phyloP scores from a whole-genome alignment of 352 stramenopile species.

The Saprolegnia parasitica region DNA sequence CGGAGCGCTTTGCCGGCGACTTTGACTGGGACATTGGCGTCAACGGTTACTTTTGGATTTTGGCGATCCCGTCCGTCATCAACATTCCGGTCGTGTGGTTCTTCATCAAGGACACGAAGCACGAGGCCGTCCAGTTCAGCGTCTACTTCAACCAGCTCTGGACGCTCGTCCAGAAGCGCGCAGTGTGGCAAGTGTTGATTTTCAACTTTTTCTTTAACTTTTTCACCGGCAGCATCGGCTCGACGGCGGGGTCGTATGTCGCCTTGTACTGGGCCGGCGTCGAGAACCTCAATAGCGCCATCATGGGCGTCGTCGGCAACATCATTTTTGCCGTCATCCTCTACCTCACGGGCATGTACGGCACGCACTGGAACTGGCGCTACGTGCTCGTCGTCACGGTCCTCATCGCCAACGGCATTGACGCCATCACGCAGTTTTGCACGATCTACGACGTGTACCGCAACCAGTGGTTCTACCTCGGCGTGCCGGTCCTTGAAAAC shows the following conservation, averaged over 20 bases:
- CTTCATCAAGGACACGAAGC: conserved; percentile 10
- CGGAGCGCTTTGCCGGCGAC: neutral
- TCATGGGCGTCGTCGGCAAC: conserved; percentile 48
- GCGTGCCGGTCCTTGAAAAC: conserved; percentile 41
- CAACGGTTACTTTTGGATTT: conserved; percentile 6
- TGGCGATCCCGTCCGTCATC: conserved; percentile 1
- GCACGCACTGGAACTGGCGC: conserved; percentile 19
- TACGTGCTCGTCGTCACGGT: neutral
- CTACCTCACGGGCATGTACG: conserved; percentile 35
- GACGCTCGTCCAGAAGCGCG: conserved; percentile 8
- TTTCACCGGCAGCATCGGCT: conserved; percentile 12
- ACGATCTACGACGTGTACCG: conserved; percentile 53
- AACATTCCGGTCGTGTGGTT: conserved; percentile 2
- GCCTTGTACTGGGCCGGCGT: conserved; percentile 52
- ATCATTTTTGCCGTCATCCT: conserved; percentile 51
- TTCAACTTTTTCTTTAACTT: conserved; percentile 32
- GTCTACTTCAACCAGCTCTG: conserved; percentile 4
- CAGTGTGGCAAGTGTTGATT: conserved; percentile 25
- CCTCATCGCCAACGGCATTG: conserved; percentile 23
- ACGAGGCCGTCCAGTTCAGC: neutral
- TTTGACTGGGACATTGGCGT: neutral
- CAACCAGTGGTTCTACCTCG: conserved; percentile 56
- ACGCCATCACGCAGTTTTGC: conserved; percentile 43
- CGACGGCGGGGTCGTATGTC: conserved; percentile 51
- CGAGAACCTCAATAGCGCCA: conserved; percentile 42